A percentile compares a stretch with the other conserved stretches of the same genome.
These are phyloP conservation scores for Trichoderma sp. DNA, from an alignment of 2,329 filamentous ascomycete genomes.

Conservation along the genomic window DNA sequence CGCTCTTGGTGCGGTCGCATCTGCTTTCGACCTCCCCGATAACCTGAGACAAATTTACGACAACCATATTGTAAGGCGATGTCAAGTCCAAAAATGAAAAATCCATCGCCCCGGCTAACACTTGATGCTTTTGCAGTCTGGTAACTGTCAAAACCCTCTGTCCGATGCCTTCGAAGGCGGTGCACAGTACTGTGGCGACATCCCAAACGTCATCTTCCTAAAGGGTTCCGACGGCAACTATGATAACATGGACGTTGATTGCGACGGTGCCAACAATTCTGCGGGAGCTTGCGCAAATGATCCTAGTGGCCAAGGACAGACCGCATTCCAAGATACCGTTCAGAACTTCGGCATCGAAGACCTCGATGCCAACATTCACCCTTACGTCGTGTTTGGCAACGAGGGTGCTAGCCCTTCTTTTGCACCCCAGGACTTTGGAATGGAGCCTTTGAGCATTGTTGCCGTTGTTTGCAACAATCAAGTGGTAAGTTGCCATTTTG, in stretches of 20 bases:
- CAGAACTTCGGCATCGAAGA: constrained; percentile 9
- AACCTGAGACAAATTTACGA: constrained; percentile 22
- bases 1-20: constrained; percentile 21
- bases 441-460: constrained; percentile 15
- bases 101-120: not conserved
- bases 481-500: not conserved
- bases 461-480: constrained; percentile 18
- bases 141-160: constrained; percentile 27
- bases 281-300: constrained; percentile 15
- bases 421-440: not conserved
- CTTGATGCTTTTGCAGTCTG: constrained; percentile 28
- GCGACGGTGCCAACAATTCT: constrained; percentile 13
- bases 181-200: constrained; percentile 31
- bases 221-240: constrained; percentile 28
- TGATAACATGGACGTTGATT: constrained; percentile 19
- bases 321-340: constrained; percentile 14
- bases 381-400: constrained; percentile 16
- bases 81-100: too few relatives aligned
- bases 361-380: constrained; percentile 18
- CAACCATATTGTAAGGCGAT: constrained; percentile 11
- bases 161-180: constrained; percentile 19
- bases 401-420: not conserved
- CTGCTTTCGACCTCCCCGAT: constrained; percentile 20
- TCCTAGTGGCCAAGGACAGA: constrained; percentile 15
- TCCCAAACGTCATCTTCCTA: constrained; percentile 34